A percentile compares a stretch with the other conserved stretches of the same genome.
phyloP scores from a whole-genome alignment of 2,329 filamentous ascomycete species.

The Falciphora oryzae region DNA sequence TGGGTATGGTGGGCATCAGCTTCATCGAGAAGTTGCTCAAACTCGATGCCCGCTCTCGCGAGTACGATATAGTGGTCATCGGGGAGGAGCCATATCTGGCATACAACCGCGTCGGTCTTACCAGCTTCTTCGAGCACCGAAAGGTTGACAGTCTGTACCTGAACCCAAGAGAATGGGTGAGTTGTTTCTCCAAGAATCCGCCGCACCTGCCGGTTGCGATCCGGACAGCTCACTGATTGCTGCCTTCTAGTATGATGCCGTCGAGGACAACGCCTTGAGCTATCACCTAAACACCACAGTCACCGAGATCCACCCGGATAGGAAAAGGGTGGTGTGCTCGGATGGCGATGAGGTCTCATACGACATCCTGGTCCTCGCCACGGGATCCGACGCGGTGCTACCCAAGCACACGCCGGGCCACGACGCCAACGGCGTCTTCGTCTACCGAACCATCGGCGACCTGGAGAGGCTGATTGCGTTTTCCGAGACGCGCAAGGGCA shows the following conservation, averaged over 20 bases:
- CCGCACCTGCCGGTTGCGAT: no score
- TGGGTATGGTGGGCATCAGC: conserved; percentile 88
- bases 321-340: conserved; percentile 64
- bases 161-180: conserved; percentile 76
- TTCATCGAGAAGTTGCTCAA: conserved; percentile 91
- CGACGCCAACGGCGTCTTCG: conserved; percentile 78
- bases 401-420: conserved; percentile 67
- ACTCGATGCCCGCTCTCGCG: conserved; percentile 65
- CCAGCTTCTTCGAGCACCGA: conserved; percentile 82
- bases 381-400: conserved; percentile 77
- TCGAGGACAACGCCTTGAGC: conserved; percentile 61
- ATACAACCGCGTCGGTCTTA: conserved; percentile 86
- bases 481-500: conserved; percentile 59
- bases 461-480: conserved; percentile 71
- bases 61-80: conserved; percentile 79
- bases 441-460: conserved; percentile 82
- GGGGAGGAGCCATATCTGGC: conserved; percentile 84
- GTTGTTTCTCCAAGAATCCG: conserved; percentile 15
- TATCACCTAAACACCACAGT: conserved; percentile 71
- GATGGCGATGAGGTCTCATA: conserved; percentile 67
- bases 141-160: conserved; percentile 83
- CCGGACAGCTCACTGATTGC: neutral
- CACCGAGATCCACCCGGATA: conserved; percentile 56
- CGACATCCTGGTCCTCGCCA: conserved; percentile 77
- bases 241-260: conserved; percentile 55